These are phyloP conservation scores for Caloboletus firmus DNA, from an alignment of 1,284 basidiomycete genomes.

Conservation along the genomic window DNA sequence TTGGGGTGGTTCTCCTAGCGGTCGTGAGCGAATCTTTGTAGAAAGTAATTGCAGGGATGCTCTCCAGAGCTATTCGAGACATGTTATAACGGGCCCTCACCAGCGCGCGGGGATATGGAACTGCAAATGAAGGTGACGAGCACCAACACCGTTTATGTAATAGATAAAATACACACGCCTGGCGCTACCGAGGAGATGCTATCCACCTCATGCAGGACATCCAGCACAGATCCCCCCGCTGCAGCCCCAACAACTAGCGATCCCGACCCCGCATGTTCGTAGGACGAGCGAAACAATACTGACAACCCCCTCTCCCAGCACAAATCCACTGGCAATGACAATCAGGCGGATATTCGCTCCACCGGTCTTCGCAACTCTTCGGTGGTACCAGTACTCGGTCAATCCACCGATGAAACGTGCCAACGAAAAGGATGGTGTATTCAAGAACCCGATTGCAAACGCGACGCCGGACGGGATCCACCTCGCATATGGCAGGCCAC, in stretches of 20 bases:
- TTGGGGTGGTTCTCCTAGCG: conserved; percentile 62
- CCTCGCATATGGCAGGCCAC: conserved; percentile 51
- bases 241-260: conserved; percentile 85
- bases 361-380: conserved; percentile 46
- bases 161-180: conserved; percentile 7
- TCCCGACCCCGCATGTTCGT: conserved; percentile 72
- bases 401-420: conserved; percentile 89
- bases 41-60: conserved; percentile 78
- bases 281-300: conserved; percentile 81
- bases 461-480: conserved; percentile 90
- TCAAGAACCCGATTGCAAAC: conserved; percentile 89
- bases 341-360: conserved; percentile 73
- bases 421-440: conserved; percentile 93
- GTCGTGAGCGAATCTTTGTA: conserved; percentile 68
- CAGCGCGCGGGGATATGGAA: background rate
- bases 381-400: conserved; percentile 70
- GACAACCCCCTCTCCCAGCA: conserved; percentile 90
- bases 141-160: conserved; percentile 6
- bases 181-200: background rate
- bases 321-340: conserved; percentile 92
- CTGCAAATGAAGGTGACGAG: background rate
- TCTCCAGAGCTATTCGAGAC: conserved; percentile 67
- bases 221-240: conserved; percentile 68
- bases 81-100: conserved; percentile 37
- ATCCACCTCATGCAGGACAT: conserved; percentile 46